Evolutionary conservation across 441 rosid genomes (phyloP), one percentile per base, ranked within the genome.

Genomic region (Metrosideros polymorpha): DNA sequence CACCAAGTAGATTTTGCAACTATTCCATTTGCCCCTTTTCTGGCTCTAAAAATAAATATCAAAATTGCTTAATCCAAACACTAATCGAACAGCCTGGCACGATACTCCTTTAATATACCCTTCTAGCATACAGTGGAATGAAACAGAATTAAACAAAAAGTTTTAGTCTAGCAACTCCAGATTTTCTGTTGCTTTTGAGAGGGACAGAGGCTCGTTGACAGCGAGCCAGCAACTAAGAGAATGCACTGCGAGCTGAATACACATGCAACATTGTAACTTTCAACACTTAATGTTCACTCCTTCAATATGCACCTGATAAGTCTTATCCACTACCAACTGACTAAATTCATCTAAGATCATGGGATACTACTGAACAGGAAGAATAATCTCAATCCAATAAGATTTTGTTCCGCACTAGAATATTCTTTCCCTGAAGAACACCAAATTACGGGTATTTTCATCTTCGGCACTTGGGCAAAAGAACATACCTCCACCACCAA

Each of bases 401-500:
- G n/a, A 1, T 39, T 35, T 19, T 0, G 27, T 19, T 19, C 39
- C 9, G 1, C n/a, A 71, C 47, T 35, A 22, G 79, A 9, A 54
- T 12, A 71, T 71, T 19, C 43, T 63, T 63, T 17, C 47, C 79
- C 79, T 22, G 15, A 22, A 71, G 35, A 71, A 71, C n/a, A 39
- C 79, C n/a, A 47, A 27, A 82, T 82, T 49, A 47, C 10, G 1
- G 22, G 84, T 82, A n/a, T 82, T 82, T 32, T 22, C 25, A 71
- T 71, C 79, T 71, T 71, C 4, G 15, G 47, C 15, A 71, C n/a
- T 71, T 35, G 79, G 56, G 49, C 50, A 89, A 66, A 63, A 75
- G 27, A 88, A 42, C 61, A 22, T 88, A 95, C 99, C 98, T 96
- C 99, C 99, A 97, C 98, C 98, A 97, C 99, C 99, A 97, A 85